phyloP scores from a whole-genome alignment of 2,329 filamentous ascomycete species.

The Xylariaceae sp. region DNA sequence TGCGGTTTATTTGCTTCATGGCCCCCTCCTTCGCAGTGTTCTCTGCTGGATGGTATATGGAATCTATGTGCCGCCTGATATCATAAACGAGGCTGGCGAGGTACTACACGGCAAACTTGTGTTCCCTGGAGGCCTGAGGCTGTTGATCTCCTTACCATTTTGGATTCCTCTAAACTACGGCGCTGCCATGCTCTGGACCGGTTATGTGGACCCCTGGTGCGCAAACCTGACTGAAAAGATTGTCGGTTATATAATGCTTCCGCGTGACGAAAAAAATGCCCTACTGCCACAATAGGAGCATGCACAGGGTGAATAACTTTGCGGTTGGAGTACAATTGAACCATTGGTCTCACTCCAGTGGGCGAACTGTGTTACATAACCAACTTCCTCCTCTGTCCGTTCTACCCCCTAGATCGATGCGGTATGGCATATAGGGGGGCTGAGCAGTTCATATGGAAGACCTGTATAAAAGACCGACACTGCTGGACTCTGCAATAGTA shows the following conservation, averaged over 20 bases:
- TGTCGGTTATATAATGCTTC: conserved; percentile 40
- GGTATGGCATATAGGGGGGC: neutral
- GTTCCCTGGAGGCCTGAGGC: conserved; percentile 45
- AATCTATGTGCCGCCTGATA: conserved; percentile 45
- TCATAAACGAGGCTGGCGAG: conserved; percentile 45
- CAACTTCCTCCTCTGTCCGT: neutral
- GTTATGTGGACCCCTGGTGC: conserved; percentile 59
- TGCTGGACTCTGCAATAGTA: conserved; percentile 5
- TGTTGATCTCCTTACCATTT: conserved; percentile 48
- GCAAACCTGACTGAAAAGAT: conserved; percentile 50
- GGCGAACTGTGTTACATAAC: neutral
- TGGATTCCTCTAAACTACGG: conserved; percentile 56
- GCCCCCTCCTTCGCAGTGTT: conserved; percentile 63
- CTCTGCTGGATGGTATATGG: conserved; percentile 66
- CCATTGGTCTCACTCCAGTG: neutral
- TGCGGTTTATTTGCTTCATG: conserved; percentile 69
- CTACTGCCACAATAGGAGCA: conserved; percentile 38
- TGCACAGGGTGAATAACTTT: neutral
- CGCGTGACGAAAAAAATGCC: conserved; percentile 42
- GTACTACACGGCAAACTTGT: conserved; percentile 45
- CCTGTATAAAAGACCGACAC: conserved; percentile 19
- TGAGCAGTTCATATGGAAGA: conserved; percentile 1
- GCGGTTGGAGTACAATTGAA: neutral
- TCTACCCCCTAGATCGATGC: conserved; percentile 2
- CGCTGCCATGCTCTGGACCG: conserved; percentile 57